Evolutionary conservation across 768 basidiomycete genomes (phyloP).

Genomic region (Podaxis sp.): DNA sequence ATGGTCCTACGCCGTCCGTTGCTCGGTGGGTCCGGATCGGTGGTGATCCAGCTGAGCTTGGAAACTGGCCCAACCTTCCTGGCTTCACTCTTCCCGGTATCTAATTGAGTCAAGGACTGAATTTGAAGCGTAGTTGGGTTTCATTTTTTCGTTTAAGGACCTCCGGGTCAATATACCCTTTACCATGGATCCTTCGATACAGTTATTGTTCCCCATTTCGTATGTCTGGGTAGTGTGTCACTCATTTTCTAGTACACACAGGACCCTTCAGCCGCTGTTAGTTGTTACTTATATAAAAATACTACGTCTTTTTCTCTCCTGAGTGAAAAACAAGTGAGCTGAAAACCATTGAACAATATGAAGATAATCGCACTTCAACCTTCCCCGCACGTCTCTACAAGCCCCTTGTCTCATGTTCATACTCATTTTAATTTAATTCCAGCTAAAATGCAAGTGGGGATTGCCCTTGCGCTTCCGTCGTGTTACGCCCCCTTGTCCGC

Average conservation of each 20-base stretch:
- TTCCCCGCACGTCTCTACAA: not conserved
- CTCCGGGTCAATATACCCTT: too few relatives aligned
- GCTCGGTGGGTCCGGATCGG: slow-evolving; percentile 78
- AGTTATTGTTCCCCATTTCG: too few relatives aligned
- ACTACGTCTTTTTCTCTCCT: too few relatives aligned
- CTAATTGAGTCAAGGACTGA: slow-evolving; percentile 11
- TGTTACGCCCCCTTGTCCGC: not conserved
- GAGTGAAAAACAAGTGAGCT: too few relatives aligned
- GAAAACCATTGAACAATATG: not conserved
- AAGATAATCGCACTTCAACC: too few relatives aligned
- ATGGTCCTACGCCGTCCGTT: slow-evolving; percentile 76
- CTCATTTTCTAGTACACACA: too few relatives aligned
- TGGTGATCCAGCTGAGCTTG: slow-evolving; percentile 66
- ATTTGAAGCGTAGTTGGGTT: too few relatives aligned
- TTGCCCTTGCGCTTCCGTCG: not conserved
- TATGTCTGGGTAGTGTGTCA: too few relatives aligned
- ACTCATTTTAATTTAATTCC: not conserved
- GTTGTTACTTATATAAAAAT: too few relatives aligned
- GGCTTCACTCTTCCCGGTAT: slow-evolving; percentile 71
- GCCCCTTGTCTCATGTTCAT: not conserved
- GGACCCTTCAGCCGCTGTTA: too few relatives aligned
- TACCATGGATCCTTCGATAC: too few relatives aligned
- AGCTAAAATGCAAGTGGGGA: not conserved
- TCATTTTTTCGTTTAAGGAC: too few relatives aligned
- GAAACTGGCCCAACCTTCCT: slow-evolving; percentile 70